Evolutionary conservation across 768 basidiomycete species (phyloP).

Genomic region (Mrakia blollopis): DNA sequence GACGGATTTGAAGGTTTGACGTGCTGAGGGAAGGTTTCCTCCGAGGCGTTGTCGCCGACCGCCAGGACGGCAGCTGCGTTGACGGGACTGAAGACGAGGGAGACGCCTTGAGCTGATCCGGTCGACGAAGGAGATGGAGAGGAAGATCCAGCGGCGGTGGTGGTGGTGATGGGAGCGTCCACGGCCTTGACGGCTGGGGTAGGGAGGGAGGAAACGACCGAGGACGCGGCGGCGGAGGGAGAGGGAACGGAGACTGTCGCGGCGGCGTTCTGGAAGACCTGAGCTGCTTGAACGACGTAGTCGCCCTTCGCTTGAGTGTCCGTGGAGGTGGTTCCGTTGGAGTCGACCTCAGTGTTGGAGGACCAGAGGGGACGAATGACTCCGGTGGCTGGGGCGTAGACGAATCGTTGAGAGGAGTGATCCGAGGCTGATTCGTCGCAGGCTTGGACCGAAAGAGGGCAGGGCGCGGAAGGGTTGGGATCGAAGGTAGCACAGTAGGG

Average conservation of each 20-base stretch:
- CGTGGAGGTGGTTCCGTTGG: slow-evolving; percentile 33
- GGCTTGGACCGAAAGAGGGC: slow-evolving; percentile 51
- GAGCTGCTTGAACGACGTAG: slow-evolving; percentile 31
- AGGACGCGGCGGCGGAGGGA: slow-evolving; percentile 43
- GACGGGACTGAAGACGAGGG: slow-evolving; percentile 8
- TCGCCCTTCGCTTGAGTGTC: slow-evolving; percentile 25
- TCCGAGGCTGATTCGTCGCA: slow-evolving; percentile 45
- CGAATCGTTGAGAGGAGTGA: slow-evolving; percentile 58
- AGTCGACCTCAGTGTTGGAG: slow-evolving; percentile 40
- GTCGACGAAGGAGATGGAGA: slow-evolving; percentile 34
- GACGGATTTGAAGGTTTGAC: background rate
- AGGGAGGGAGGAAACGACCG: slow-evolving; percentile 42
- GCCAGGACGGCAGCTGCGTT: slow-evolving; percentile 16
- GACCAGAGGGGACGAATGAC: slow-evolving; percentile 56
- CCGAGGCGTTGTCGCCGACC: background rate
- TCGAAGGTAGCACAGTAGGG: slow-evolving; percentile 62
- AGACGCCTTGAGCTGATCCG: background rate
- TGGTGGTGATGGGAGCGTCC: slow-evolving; percentile 40
- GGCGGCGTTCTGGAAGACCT: slow-evolving; percentile 13
- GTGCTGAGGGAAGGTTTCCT: background rate
- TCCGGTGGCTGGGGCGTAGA: slow-evolving; percentile 52
- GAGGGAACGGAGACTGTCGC: slow-evolving; percentile 39
- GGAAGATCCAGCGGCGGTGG: slow-evolving; percentile 31
- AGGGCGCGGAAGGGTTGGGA: slow-evolving; percentile 50
- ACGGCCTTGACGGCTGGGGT: slow-evolving; percentile 48